phyloP scores from a whole-genome alignment of 2,329 filamentous ascomycete species.

The Onygenales sp. region DNA sequence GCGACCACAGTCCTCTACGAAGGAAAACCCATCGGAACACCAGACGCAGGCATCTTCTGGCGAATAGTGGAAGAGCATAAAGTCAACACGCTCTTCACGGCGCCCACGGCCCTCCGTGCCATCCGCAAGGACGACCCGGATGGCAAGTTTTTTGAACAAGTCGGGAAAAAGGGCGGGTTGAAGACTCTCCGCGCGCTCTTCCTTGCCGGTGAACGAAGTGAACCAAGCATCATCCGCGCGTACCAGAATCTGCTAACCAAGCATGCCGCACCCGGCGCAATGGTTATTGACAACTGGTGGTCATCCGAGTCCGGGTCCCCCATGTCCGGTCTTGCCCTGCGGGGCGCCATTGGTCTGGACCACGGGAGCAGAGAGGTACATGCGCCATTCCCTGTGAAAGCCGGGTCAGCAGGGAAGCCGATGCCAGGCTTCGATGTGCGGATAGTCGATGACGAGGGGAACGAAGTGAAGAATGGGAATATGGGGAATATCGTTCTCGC shows the following conservation, averaged over 20 bases:
- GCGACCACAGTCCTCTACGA: conserved; percentile 84
- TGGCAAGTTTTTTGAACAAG: conserved; percentile 53
- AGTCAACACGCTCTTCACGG: conserved; percentile 76
- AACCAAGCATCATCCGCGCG: conserved; percentile 72
- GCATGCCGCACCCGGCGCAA: conserved; percentile 54
- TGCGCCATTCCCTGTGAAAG: conserved; percentile 56
- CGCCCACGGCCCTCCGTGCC: conserved; percentile 76
- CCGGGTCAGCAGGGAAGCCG: conserved; percentile 80
- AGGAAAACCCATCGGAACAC: conserved; percentile 87
- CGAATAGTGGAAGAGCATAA: conserved; percentile 74
- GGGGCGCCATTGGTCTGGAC: conserved; percentile 51
- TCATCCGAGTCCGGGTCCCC: conserved; percentile 61
- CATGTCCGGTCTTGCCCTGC: conserved; percentile 56
- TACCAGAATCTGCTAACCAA: conserved; percentile 64
- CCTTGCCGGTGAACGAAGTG: conserved; percentile 79
- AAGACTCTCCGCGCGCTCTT: conserved; percentile 65
- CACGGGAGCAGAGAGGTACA: conserved; percentile 31
- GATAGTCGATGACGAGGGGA: conserved; percentile 71
- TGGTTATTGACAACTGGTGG: conserved; percentile 67
- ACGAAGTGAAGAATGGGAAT: conserved; percentile 56
- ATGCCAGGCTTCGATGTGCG: conserved; percentile 88
- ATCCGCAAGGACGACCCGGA: conserved; percentile 79
- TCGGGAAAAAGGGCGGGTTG: conserved; percentile 62
- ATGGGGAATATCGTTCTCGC: conserved; percentile 91
- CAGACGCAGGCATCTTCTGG: conserved; percentile 83